phyloP scores from a whole-genome alignment of 148 eudicot genomes.

The Amaranthus cruentus region DNA sequence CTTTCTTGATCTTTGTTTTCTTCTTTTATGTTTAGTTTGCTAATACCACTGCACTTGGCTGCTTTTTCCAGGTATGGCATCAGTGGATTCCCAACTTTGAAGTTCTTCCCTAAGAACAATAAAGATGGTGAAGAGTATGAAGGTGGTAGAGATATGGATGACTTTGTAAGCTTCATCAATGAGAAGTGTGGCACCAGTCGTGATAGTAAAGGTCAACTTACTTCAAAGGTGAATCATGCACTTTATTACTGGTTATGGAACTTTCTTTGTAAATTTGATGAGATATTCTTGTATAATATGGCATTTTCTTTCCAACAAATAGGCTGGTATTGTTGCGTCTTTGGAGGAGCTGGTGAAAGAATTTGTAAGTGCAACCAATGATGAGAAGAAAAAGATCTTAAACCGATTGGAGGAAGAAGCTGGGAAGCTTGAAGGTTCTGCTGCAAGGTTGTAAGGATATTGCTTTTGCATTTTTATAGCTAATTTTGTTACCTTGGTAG shows the following conservation, averaged over 20 bases:
- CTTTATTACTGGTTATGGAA: background rate
- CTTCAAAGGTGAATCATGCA: conserved; percentile 48
- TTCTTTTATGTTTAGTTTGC: background rate
- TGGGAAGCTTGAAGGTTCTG: conserved; percentile 76
- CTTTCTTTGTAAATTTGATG: background rate
- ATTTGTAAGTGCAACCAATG: conserved; percentile 56
- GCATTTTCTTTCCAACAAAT: conserved; percentile 2
- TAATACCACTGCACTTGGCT: conserved; percentile 8
- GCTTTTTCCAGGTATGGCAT: conserved; percentile 63
- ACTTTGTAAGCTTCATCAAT: conserved; percentile 76
- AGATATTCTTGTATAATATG: background rate
- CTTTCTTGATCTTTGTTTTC: background rate
- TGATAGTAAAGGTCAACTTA: conserved; percentile 75
- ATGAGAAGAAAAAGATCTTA: conserved; percentile 67
- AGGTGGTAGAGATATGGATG: conserved; percentile 80
- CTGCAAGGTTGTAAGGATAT: conserved; percentile 54
- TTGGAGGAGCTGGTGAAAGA: conserved; percentile 76
- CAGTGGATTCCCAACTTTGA: conserved; percentile 89
- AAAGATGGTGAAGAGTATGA: conserved; percentile 97
- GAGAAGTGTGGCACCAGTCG: conserved; percentile 90
- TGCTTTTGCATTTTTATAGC: background rate
- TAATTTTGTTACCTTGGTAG: no score
- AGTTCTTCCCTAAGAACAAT: conserved; percentile 89
- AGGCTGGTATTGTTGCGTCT: conserved; percentile 74
- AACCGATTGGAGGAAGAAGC: conserved; percentile 69